phyloP scores from a whole-genome alignment of 2,329 filamentous ascomycete genomes.

The Sphaerostilbella broomeana region DNA sequence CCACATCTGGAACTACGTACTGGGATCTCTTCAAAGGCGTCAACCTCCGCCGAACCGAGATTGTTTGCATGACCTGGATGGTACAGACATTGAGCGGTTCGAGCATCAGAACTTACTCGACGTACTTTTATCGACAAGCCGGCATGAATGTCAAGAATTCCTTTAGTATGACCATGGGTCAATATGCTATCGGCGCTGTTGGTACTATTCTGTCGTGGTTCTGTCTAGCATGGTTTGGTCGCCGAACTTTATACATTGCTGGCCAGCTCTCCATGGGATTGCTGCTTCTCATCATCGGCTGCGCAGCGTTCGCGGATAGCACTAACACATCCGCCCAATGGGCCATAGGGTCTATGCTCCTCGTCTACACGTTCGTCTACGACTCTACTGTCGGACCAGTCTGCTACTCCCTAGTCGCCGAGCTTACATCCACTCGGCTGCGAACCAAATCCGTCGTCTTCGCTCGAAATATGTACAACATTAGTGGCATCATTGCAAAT shows the following conservation, averaged over 20 bases:
- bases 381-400: constrained; percentile 44
- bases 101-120: constrained; percentile 52
- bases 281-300: constrained; percentile 37
- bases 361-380: constrained; percentile 39
- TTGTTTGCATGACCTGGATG: constrained; percentile 38
- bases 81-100: constrained; percentile 35
- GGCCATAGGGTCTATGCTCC: constrained; percentile 40
- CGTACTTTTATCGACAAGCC: constrained; percentile 41
- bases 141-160: constrained; percentile 33
- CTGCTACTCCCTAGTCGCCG: constrained; percentile 74
- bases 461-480: constrained; percentile 42
- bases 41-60: constrained; percentile 40
- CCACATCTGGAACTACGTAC: constrained; percentile 36
- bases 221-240: constrained; percentile 37
- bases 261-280: constrained; percentile 43
- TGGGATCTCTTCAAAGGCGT: constrained; percentile 41
- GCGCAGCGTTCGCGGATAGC: constrained; percentile 48
- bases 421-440: constrained; percentile 39
- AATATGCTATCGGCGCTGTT: constrained; percentile 37
- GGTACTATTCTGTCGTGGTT: constrained; percentile 42
- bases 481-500: constrained; percentile 41
- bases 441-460: constrained; percentile 41
- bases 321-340: constrained; percentile 41
- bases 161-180: constrained; percentile 35
- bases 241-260: constrained; percentile 37